These are phyloP conservation scores for Fusarium sambucinum DNA, from an alignment of 2,329 filamentous ascomycete species.

Conservation along the genomic window DNA sequence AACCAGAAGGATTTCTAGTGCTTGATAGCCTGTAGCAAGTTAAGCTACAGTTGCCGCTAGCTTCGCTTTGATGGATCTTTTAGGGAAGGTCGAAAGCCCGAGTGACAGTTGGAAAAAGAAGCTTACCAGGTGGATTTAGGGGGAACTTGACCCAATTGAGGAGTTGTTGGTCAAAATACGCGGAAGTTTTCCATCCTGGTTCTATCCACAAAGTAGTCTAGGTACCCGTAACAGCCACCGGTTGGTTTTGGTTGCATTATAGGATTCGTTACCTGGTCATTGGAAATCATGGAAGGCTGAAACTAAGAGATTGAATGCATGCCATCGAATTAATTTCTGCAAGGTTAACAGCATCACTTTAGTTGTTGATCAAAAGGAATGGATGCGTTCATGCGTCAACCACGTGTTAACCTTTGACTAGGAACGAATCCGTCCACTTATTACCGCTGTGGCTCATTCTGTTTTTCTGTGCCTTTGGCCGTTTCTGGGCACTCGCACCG, in stretches of 20 bases:
- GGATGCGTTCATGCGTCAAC: neutral
- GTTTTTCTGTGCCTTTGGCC: neutral
- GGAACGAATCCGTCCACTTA: neutral
- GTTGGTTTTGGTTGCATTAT: no score
- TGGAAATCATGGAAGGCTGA: neutral
- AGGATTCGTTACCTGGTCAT: neutral
- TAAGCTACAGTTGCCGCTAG: neutral
- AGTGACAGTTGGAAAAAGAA: neutral
- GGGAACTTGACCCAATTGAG: neutral
- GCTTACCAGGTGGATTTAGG: neutral
- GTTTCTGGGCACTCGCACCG: neutral
- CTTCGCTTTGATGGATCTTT: neutral
- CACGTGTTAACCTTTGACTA: neutral
- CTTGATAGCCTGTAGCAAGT: neutral
- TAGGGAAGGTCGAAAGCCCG: neutral
- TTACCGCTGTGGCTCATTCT: neutral
- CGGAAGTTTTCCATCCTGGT: neutral
- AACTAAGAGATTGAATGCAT: neutral
- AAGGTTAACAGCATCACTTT: no score
- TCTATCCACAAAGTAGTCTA: neutral
- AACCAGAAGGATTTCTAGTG: conserved; percentile 1
- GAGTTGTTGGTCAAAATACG: neutral
- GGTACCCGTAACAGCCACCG: neutral
- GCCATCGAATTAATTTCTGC: neutral
- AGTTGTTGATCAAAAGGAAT: neutral